Base-by-base conservation (phyloP, 2,329 filamentous ascomycete species). In the Capronia epimyces region DNA sequence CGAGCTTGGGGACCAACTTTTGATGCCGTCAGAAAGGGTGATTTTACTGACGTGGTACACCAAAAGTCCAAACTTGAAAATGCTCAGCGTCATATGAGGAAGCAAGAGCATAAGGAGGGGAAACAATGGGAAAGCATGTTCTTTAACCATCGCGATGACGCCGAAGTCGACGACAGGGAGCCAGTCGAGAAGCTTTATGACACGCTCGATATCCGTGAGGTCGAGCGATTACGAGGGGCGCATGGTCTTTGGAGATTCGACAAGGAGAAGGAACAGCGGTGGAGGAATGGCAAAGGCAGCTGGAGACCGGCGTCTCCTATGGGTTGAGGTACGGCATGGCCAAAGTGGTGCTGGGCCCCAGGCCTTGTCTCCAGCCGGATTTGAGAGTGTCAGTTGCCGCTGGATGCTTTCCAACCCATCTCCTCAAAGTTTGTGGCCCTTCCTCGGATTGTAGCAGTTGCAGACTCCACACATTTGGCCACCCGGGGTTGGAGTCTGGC, bases 41-140 rank as follows among this genome's bases (percentile, higher is more conserved):
- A 96, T 67, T 87, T 96, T 79, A 87, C 94, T 60, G 73, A 79
- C 3, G 88, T 89, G 1, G 81, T 82, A 2, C 65, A 71, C 9
- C 87, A 95, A 67, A 97, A 97, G 75, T 80, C 80, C 51, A 87
- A 89, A 69, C 95, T 97, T 57, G 93, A 97, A 69, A 87, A 89
- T 61, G 82, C 84, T 32, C 91, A 97, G 75, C 82, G 89, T 7
- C 87, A 79, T 68, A 76, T 82, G 71, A 82, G 90, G 58, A 80
- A 80, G 66, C 76, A 82, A 64, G 90, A 96, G 68, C 82, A 81
- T 63, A 76, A 79, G n/a, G 86, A 89, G 61, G 83, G 83, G 15
- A 78, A 79, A 41, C 76, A 80, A 32, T 98, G 93, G 93, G 80
- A 90, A 64, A 78, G 90, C 42, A 80, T 84, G 49, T 97, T 93